Conservation (phyloP, 306 rosid species). For the Pyrus pyrifolia region DNA sequence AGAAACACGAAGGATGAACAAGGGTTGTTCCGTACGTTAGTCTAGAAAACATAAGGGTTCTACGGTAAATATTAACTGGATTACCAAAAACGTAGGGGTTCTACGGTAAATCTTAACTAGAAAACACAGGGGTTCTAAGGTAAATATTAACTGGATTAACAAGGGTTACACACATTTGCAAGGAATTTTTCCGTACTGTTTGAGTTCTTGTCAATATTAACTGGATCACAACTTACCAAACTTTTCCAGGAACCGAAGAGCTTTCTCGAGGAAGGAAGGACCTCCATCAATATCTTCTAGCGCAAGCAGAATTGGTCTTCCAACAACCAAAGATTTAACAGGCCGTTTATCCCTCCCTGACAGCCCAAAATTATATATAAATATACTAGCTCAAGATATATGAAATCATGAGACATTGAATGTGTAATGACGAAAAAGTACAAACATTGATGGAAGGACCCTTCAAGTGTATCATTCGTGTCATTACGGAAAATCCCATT, state of each 20-base stretch:
- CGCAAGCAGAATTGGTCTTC: constrained; percentile 96
- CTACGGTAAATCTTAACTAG: too few species aligned
- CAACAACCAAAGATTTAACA: constrained; percentile 91
- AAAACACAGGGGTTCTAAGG: too few species aligned
- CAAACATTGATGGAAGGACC: constrained; percentile 91
- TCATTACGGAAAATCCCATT: constrained; percentile 90
- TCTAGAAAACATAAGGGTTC: too few species aligned
- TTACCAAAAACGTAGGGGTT: too few species aligned
- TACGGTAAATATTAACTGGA: too few species aligned
- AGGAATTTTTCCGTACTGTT: background rate
- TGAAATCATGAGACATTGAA: constrained; percentile 7
- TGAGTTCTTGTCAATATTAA: background rate
- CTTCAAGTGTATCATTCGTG: constrained; percentile 73
- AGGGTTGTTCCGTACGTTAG: background rate
- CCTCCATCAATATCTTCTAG: constrained; percentile 99
- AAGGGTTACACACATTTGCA: background rate
- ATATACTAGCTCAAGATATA: constrained; percentile 9
- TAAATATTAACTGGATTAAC: too few species aligned
- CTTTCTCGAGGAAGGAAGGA: constrained; percentile 97
- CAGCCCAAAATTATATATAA: constrained; percentile 2
- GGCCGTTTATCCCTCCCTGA: constrained; percentile 96
- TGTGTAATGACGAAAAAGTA: constrained; percentile 16
- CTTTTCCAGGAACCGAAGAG: constrained; percentile 85
- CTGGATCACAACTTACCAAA: constrained; percentile 51
- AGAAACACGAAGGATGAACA: background rate